phyloP scores from a whole-genome alignment of 2,329 filamentous ascomycete species.

The Fusarium sulawesiense region DNA sequence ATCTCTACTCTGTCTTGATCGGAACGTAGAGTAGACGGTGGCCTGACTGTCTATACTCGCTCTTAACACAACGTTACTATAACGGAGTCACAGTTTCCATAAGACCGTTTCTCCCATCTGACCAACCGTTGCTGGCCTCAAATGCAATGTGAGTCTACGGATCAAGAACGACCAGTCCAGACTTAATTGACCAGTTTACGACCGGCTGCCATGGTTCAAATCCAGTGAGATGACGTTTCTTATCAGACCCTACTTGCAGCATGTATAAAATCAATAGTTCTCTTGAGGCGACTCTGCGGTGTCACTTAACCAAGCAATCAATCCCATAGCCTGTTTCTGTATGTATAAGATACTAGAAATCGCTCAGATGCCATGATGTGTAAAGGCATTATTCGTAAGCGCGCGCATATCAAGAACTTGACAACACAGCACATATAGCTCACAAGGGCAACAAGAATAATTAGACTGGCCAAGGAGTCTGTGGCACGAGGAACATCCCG shows the following conservation, averaged over 20 bases:
- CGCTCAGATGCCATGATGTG: constrained; percentile 34
- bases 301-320: constrained; percentile 1
- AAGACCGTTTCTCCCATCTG: neutral
- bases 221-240: constrained; percentile 5
- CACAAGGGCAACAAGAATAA: constrained; percentile 18
- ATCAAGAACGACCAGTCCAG: neutral
- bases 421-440: constrained; percentile 11
- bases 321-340: neutral
- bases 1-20: neutral
- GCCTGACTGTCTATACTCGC: neutral
- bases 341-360: constrained; percentile 12
- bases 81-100: neutral
- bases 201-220: constrained; percentile 8
- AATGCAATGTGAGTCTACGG: constrained; percentile 15
- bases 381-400: constrained; percentile 39
- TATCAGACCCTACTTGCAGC: constrained; percentile 31
- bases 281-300: constrained; percentile 5
- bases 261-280: constrained; percentile 28
- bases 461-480: constrained; percentile 35
- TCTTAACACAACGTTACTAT: neutral
- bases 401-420: constrained; percentile 22
- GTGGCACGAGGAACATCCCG: constrained; percentile 27
- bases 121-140: constrained; percentile 22
- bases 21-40: neutral
- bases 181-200: constrained; percentile 1